phyloP scores from a whole-genome alignment of 2,329 filamentous ascomycete genomes.

The Aspergillus felis region DNA sequence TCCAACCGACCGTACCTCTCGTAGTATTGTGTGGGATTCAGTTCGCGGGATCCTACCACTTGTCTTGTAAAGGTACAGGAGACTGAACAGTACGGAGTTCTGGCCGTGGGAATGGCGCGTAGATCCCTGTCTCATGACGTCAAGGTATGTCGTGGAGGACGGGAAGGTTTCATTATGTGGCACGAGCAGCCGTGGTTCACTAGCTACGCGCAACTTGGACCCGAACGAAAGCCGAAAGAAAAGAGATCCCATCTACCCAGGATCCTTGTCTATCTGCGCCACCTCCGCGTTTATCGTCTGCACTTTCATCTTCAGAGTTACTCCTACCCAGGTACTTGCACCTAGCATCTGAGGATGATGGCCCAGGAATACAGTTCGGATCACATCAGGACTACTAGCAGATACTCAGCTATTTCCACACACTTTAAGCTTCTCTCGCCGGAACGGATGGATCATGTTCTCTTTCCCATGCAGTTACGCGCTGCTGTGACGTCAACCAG shows the following conservation, averaged over 20 bases:
- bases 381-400: not conserved
- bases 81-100: no score
- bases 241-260: not conserved
- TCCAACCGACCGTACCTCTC: not conserved
- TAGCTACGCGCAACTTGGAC: no score
- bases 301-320: not conserved
- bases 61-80: no score
- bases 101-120: no score
- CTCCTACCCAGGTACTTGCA: not conserved
- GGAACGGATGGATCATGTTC: not conserved
- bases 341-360: not conserved
- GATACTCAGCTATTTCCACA: not conserved
- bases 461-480: no score
- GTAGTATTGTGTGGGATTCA: not conserved
- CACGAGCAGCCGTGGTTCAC: not conserved
- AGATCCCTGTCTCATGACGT: not conserved
- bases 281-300: not conserved
- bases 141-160: not conserved
- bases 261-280: not conserved
- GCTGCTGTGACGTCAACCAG: not conserved
- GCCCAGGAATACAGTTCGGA: not conserved
- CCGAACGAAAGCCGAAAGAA: no score
- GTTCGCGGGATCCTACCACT: no score
- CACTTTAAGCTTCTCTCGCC: not conserved
- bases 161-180: not conserved